phyloP scores from a whole-genome alignment of 1,284 basidiomycete species.

The Pulveroboletus sp. region DNA sequence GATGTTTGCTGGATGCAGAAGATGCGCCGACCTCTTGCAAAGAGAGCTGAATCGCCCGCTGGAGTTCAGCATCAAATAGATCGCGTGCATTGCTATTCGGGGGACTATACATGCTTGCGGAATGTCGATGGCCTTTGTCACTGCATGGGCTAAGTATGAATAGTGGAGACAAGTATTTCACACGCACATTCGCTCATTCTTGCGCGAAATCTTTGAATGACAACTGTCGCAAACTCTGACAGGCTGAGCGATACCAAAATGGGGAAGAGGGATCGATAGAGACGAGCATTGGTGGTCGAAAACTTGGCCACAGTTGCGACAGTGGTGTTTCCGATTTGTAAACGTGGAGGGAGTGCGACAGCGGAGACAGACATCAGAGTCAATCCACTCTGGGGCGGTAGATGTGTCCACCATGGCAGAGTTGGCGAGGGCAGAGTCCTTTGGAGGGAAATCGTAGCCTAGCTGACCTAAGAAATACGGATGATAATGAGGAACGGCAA shows the following conservation, averaged over 20 bases:
- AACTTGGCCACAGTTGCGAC: constrained; percentile 95
- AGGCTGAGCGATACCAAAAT: constrained; percentile 91
- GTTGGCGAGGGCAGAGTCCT: constrained; percentile 63
- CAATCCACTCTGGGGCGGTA: constrained; percentile 93
- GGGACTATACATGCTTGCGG: constrained; percentile 46
- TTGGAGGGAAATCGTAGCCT: constrained; percentile 84
- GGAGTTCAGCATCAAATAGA: constrained; percentile 83
- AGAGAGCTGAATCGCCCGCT: constrained; percentile 90
- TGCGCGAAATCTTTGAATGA: constrained; percentile 67
- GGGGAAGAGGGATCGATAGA: constrained; percentile 81
- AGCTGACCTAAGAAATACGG: neutral
- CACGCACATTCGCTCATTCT: constrained; percentile 46
- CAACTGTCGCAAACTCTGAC: constrained; percentile 96
- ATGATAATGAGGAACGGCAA: neutral
- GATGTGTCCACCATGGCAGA: constrained; percentile 86
- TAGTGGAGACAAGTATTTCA: neutral
- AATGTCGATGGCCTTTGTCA: constrained; percentile 48
- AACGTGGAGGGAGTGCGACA: constrained; percentile 92
- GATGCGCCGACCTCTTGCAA: constrained; percentile 67
- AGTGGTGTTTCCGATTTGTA: constrained; percentile 98
- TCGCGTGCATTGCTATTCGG: constrained; percentile 57
- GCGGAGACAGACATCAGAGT: constrained; percentile 91
- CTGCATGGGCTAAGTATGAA: constrained; percentile 19
- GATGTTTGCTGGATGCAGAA: constrained; percentile 42
- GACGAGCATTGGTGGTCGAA: constrained; percentile 95